Conservation (phyloP, 2,329 filamentous ascomycete genomes). For the Colletotrichum sp. region DNA sequence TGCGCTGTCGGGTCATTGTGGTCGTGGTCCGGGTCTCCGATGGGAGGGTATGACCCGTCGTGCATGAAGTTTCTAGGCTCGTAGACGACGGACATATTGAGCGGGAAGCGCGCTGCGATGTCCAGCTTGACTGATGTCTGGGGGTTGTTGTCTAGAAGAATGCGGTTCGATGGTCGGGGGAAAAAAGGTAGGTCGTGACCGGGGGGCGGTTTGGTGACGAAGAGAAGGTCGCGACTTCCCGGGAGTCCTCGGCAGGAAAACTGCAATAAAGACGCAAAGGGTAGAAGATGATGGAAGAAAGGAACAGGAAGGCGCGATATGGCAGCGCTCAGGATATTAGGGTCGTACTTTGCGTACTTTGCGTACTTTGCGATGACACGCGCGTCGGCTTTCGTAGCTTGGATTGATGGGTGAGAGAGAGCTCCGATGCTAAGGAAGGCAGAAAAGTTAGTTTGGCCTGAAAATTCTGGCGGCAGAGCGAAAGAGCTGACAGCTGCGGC, state of each 20-base stretch:
- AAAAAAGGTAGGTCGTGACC: slow-evolving; percentile 8
- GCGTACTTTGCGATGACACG: slow-evolving; percentile 14
- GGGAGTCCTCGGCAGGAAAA: not conserved
- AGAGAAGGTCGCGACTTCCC: not conserved
- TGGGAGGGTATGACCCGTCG: slow-evolving; percentile 52
- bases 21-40: slow-evolving; percentile 47
- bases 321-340: not conserved
- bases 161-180: not conserved
- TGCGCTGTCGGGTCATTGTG: slow-evolving; percentile 32
- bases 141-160: not conserved
- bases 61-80: slow-evolving; percentile 55
- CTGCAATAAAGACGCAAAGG: not conserved
- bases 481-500: not conserved
- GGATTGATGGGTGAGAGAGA: not conserved
- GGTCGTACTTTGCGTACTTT: slow-evolving; percentile 4
- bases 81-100: slow-evolving; percentile 57
- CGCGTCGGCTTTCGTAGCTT: not conserved
- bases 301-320: not conserved
- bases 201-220: not conserved
- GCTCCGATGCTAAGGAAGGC: slow-evolving; percentile 8
- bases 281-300: not conserved
- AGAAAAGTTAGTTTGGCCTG: slow-evolving; percentile 19
- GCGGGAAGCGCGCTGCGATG: not conserved
- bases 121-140: slow-evolving; percentile 23
- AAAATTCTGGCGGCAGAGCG: slow-evolving; percentile 13